Percentiles rank a stretch among this genome's conserved stretches.
These are phyloP conservation scores for Cucurbita maxima DNA, from an alignment of 306 rosid genomes.

Conservation along the genomic window DNA sequence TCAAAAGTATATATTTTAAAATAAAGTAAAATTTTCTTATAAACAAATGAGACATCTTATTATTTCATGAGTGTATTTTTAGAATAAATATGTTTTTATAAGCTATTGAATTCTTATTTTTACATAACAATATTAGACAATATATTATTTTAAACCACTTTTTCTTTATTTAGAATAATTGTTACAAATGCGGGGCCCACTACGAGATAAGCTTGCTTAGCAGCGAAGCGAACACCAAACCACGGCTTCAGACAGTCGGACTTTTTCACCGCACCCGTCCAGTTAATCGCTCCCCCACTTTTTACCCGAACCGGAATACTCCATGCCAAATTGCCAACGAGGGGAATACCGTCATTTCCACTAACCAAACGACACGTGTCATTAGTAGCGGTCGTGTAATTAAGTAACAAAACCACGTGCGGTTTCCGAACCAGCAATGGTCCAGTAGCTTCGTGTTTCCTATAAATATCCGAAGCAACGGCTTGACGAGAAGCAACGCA, in stretches of 20 bases:
- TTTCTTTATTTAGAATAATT: too few relatives aligned
- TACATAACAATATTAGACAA: too few relatives aligned
- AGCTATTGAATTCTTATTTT: too few relatives aligned
- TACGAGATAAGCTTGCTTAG: neutral
- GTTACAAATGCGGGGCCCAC: neutral
- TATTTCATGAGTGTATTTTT: too few relatives aligned
- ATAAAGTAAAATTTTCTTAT: too few relatives aligned
- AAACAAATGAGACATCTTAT: too few relatives aligned
- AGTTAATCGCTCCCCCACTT: neutral
- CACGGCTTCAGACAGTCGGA: neutral
- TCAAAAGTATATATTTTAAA: too few relatives aligned
- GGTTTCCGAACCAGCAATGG: neutral
- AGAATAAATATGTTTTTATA: too few relatives aligned
- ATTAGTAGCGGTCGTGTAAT: neutral
- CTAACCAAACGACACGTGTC: neutral
- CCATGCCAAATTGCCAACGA: neutral
- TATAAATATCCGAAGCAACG: neutral
- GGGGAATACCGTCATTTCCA: neutral
- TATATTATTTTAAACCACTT: too few relatives aligned
- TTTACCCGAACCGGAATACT: neutral
- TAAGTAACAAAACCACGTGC: neutral
- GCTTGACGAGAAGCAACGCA: neutral
- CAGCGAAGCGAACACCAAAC: neutral
- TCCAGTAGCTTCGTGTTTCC: neutral
- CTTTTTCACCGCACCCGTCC: neutral